phyloP scores from a whole-genome alignment of 1,284 basidiomycete genomes.

The Cryptococcus sp. region DNA sequence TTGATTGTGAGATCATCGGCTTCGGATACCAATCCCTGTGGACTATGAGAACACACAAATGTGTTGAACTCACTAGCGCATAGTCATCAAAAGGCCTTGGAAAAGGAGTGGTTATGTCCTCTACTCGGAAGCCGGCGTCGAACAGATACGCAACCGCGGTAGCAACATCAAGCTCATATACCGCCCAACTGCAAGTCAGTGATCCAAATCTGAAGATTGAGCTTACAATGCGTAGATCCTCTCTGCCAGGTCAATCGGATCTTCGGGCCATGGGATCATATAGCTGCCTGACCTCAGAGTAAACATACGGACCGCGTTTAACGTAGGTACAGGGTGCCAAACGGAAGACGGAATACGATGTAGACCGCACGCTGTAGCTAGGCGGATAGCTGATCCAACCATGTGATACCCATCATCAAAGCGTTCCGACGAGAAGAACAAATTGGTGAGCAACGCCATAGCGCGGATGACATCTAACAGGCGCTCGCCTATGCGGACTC shows the following conservation, averaged over 20 bases:
- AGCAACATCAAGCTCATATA: constrained; percentile 37
- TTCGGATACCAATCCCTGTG: constrained; percentile 20
- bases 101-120: constrained; percentile 37
- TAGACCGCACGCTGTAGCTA: constrained; percentile 34
- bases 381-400: constrained; percentile 27
- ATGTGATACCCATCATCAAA: constrained; percentile 33
- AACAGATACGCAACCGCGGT: constrained; percentile 36
- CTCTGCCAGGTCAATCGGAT: constrained; percentile 28
- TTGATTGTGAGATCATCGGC: constrained; percentile 26
- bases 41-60: constrained; percentile 16
- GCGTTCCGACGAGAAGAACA: constrained; percentile 34
- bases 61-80: too few species aligned
- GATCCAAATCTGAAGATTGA: not conserved
- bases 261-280: constrained; percentile 26
- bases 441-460: constrained; percentile 30
- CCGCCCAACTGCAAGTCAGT: constrained; percentile 32
- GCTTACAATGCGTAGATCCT: constrained; percentile 31
- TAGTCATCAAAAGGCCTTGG: constrained; percentile 9
- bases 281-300: constrained; percentile 27
- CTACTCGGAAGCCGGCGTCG: constrained; percentile 31
- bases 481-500: constrained; percentile 30
- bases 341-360: constrained; percentile 30
- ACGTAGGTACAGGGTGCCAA: constrained; percentile 17
- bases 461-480: constrained; percentile 38
- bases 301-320: constrained; percentile 25